These are phyloP conservation scores for Hyaloperonospora arabidopsidis DNA, from an alignment of 352 stramenopile genomes.

Conservation along the genomic window DNA sequence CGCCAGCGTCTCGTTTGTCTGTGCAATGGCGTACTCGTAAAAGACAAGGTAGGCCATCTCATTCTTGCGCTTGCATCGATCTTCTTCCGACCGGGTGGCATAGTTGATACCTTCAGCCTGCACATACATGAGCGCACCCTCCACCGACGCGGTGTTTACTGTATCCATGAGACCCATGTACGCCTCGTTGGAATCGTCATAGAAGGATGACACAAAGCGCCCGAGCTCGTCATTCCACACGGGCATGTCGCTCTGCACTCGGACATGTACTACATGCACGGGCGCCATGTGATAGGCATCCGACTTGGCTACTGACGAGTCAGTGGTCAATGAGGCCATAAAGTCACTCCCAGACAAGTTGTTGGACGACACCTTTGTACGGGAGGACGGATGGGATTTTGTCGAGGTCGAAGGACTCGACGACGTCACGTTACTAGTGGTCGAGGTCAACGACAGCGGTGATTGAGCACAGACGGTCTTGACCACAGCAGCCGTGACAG, in stretches of 20 bases:
- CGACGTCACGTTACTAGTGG: too few relatives aligned
- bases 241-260: conserved; percentile 61
- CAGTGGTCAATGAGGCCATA: conserved; percentile 26
- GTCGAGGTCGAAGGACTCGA: too few relatives aligned
- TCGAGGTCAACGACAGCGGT: too few relatives aligned
- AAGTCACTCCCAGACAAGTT: conserved; percentile 21
- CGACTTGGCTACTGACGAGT: conserved; percentile 16
- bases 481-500: conserved; percentile 20
- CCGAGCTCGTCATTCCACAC: conserved; percentile 41
- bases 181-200: conserved; percentile 41
- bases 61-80: conserved; percentile 73
- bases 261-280: conserved; percentile 64
- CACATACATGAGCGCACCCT: conserved; percentile 70
- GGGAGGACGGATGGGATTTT: too few relatives aligned
- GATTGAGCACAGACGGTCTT: conserved; percentile 17
- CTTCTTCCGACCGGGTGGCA: conserved; percentile 42
- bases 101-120: conserved; percentile 83
- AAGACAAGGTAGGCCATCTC: conserved; percentile 76
- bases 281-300: conserved; percentile 63
- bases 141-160: conserved; percentile 46
- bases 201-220: conserved; percentile 58
- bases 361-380: too few relatives aligned
- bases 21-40: conserved; percentile 66
- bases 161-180: conserved; percentile 65
- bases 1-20: conserved; percentile 73